Evolutionary conservation across 176 grass and related monocot species (phyloP), one percentile per base, ranked within the genome.

Genomic region (Saccharum officinarum): DNA sequence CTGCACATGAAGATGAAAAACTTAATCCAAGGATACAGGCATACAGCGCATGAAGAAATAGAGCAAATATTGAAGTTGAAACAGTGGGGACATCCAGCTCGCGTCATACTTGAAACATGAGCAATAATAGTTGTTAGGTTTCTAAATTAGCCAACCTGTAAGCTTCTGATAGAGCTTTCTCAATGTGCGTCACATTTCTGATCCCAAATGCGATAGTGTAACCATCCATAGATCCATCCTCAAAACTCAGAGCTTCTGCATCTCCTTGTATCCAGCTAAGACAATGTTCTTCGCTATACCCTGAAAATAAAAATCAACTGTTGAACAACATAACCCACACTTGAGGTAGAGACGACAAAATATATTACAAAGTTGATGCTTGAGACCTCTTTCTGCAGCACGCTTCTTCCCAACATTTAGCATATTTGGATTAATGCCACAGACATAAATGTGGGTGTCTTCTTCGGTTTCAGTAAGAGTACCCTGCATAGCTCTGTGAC

Each of bases 141-240:
- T 68, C 25, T 63, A 59, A 67, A 37, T 63, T 45, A 87, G 22
- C 60, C 69, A 65, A 95, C 95, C 93, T 95, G 77, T 94, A 87
- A 86, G 96, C 96, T 14, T 98, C 96, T 11, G 87, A 73, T 55
- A 98, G 89, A 81, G 83, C 91, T 67, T 98, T 98, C 83, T 98
- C 93, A 89, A 98, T 95, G 77, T 94, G 96, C 9, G 93, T 98
- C 62, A 98, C 91, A 81, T 98, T 98, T 89, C 93, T 92, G 62
- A 98, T 95, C 61, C 96, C 96, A 73, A 98, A 98, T 67, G 91
- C 96, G 38, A 98, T 95, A 6, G 93, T 94, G 83, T 98, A 98
- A 34, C 87, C 93, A 95, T 98, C 93, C 96, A 98, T 95, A 66
- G 91, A 95, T 65, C 71, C 77, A 80, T 98, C 91, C 77, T 98